Evolutionary conservation across 768 basidiomycete species (phyloP).

Genomic region (Lanmaoa pseudosensibilis): DNA sequence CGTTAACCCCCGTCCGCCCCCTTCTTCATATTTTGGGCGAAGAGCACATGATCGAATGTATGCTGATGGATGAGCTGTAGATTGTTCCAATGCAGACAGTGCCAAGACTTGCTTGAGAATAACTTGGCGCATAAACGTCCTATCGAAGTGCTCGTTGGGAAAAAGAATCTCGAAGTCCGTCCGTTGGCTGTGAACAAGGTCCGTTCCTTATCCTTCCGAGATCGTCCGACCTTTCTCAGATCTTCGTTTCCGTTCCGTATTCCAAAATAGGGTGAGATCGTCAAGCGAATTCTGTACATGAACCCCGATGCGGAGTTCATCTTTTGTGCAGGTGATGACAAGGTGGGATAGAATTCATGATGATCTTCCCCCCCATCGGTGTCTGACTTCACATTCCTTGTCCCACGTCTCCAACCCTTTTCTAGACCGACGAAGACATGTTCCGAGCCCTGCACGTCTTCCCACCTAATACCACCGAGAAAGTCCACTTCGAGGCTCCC

Average conservation of each 20-base stretch:
- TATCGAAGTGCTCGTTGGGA: slow-evolving; percentile 95
- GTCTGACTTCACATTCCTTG: slow-evolving; percentile 3
- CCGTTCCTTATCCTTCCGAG: not conserved
- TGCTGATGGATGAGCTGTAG: slow-evolving; percentile 36
- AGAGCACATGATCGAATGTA: not conserved
- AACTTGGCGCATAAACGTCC: slow-evolving; percentile 90
- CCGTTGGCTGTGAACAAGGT: slow-evolving; percentile 94
- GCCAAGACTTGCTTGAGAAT: slow-evolving; percentile 93
- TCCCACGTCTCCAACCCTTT: not conserved
- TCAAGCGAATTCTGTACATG: slow-evolving; percentile 88
- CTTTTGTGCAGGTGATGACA: slow-evolving; percentile 98
- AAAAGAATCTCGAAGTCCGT: slow-evolving; percentile 98
- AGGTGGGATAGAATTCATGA: slow-evolving; percentile 46
- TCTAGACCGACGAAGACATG: slow-evolving; percentile 97
- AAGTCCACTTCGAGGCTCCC: slow-evolving; percentile 55
- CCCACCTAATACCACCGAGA: slow-evolving; percentile 36
- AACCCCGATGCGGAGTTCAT: slow-evolving; percentile 94
- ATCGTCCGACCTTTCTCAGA: not conserved
- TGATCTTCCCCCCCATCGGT: not conserved
- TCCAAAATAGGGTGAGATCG: slow-evolving; percentile 77
- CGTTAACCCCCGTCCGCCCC: not conserved
- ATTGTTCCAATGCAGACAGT: slow-evolving; percentile 93
- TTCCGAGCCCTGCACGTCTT: slow-evolving; percentile 84
- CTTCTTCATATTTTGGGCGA: not conserved
- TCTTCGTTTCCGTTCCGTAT: not conserved